Base-by-base conservation (phyloP, 345 rosid genomes). In the Turritis glabra region DNA sequence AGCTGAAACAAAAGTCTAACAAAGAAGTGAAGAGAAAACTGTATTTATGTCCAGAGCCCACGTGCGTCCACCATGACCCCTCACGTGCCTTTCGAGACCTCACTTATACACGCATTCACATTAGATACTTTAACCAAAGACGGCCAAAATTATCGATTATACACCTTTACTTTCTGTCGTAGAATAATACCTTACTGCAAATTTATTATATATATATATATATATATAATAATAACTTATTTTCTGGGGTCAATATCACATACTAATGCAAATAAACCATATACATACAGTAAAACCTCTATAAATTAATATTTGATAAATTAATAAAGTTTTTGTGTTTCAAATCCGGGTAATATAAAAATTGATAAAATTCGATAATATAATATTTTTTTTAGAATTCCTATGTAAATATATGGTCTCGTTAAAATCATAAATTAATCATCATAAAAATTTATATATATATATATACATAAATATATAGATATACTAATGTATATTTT, bases 21-120 rank as follows among this genome's bases (percentile, higher is more conserved):
- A 82, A 83, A 77, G 89, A 89, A 58, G 91, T 86, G 76, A 83
- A 83, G 78, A 69, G 75, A 58, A 89, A 87, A 68, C 90, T 87
- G 32, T 86, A 85, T 77, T 69, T 86, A 11, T 86, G 90, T 63
- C 90, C 85, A 14, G 87, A 88, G 70, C 84, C 88, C 80, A 82
- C 90, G 17, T 88, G 88, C 78, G 90, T 83, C 70, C 85, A 85
- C 82, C 86, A 84, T 41, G 87, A 82, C 54, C 83, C 88, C 27
- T 85, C 85, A n/a, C 76, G 87, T 66, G 82, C 88, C 22, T 88
- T 85, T 22, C 82, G 90, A 21, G 87, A 84, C 73, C 86, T 84
- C 9, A 82, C 88, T 12, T 27, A n/a, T n/a, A 29, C 11, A 56
- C 23, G 33, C 32, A 40, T 38, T 22, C 33, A 23, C 15, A 8